phyloP scores from a whole-genome alignment of 495 filamentous ascomycete species.

The Xeromyces bisporus region DNA sequence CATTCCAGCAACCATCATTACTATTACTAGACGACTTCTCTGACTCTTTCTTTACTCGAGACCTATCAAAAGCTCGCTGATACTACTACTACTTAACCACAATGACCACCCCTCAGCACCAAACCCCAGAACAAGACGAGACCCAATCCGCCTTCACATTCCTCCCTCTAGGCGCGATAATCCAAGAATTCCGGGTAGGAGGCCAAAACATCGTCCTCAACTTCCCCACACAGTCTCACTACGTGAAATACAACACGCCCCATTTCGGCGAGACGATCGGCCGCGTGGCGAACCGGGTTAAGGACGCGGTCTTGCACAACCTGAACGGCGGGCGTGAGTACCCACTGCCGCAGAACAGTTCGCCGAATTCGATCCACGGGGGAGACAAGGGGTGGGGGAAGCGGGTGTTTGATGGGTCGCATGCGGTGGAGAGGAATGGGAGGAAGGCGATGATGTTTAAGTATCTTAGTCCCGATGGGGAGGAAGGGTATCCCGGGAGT shows the following conservation, averaged over 20 bases:
- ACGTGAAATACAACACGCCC: conserved; percentile 39
- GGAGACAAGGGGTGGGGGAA: background rate
- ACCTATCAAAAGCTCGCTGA: too few species aligned
- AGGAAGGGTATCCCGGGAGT: conserved; percentile 75
- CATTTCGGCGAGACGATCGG: conserved; percentile 67
- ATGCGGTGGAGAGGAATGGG: conserved; percentile 43
- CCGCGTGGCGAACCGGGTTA: conserved; percentile 56
- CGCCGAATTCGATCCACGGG: background rate
- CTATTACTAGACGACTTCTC: too few species aligned
- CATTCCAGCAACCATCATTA: too few species aligned
- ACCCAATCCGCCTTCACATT: conserved; percentile 25
- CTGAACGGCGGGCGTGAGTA: conserved; percentile 33
- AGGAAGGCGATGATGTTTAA: conserved; percentile 63
- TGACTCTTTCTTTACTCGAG: too few species aligned
- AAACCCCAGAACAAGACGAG: background rate
- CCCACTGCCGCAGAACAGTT: background rate
- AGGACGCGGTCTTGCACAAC: conserved; percentile 38
- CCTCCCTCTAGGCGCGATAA: conserved; percentile 57
- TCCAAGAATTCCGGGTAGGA: conserved; percentile 40
- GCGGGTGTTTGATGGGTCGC: conserved; percentile 40
- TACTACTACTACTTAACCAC: too few species aligned
- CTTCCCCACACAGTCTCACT: conserved; percentile 42
- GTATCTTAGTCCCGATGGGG: conserved; percentile 53
- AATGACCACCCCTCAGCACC: background rate
- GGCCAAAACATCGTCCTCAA: conserved; percentile 47